Evolutionary conservation across 805 yeast genomes (phyloP).

Genomic region (Wickerhamiella shivajii): DNA sequence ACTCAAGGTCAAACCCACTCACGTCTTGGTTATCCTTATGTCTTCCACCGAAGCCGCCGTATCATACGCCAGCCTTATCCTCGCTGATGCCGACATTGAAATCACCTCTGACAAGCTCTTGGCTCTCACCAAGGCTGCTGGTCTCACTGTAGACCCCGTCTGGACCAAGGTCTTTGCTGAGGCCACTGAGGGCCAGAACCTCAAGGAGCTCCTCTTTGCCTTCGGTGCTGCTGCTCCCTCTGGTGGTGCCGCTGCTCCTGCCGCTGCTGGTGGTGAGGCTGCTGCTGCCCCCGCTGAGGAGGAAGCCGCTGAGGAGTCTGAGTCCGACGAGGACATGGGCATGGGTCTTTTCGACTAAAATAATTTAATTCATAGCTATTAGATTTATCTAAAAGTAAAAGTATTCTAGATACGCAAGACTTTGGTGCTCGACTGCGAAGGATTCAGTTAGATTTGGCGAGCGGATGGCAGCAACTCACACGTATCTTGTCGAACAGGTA

Average conservation of each 20-base stretch:
- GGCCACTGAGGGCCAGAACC: conserved; percentile 73
- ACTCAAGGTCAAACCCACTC: conserved; percentile 2
- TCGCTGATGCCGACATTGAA: conserved; percentile 85
- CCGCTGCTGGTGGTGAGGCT: conserved; percentile 45
- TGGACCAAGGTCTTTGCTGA: conserved; percentile 79
- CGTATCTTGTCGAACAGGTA: too few species aligned
- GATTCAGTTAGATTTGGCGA: too few species aligned
- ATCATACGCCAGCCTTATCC: conserved; percentile 88
- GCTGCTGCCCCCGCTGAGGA: conserved; percentile 60
- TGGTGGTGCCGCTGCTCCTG: conserved; percentile 94
- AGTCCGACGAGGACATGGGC: conserved; percentile 70
- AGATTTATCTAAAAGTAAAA: too few species aligned
- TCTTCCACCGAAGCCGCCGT: conserved; percentile 72
- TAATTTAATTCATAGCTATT: conserved; percentile 3
- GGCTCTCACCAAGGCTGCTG: conserved; percentile 59
- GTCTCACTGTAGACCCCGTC: conserved; percentile 40
- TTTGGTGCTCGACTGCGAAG: too few species aligned
- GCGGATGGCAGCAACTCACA: too few species aligned
- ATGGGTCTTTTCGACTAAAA: conserved; percentile 97
- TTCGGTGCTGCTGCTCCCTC: conserved; percentile 67
- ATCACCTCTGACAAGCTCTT: conserved; percentile 66
- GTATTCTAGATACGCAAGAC: too few species aligned
- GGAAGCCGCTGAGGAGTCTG: conserved; percentile 54
- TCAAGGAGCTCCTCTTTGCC: conserved; percentile 59
- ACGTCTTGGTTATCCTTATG: conserved; percentile 29